Percentiles rank a stretch among this genome's conserved stretches.
These are phyloP conservation scores for Colletotrichum falcatum DNA, from an alignment of 2,329 filamentous ascomycete species.

Conservation along the genomic window DNA sequence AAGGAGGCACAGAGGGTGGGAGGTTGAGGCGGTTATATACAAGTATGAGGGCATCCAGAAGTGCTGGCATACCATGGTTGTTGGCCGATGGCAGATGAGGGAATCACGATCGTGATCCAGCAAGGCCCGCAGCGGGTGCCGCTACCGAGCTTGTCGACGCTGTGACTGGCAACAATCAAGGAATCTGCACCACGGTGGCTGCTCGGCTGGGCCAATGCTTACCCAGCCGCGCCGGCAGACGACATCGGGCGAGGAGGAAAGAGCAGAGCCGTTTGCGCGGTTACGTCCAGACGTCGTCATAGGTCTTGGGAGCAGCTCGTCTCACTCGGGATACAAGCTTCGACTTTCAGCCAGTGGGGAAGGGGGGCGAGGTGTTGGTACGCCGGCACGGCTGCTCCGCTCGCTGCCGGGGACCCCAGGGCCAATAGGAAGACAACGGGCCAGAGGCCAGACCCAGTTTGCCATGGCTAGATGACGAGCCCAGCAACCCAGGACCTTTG, in stretches of 20 bases:
- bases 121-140: too few relatives aligned
- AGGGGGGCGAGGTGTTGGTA: constrained; percentile 21
- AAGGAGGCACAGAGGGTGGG: background rate
- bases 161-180: constrained; percentile 33
- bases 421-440: constrained; percentile 16
- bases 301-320: constrained; percentile 40
- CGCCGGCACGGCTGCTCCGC: constrained; percentile 35
- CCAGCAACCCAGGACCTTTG: constrained; percentile 5
- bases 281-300: constrained; percentile 41
- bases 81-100: constrained; percentile 5
- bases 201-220: constrained; percentile 15
- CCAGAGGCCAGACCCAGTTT: constrained; percentile 19
- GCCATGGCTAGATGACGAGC: constrained; percentile 37
- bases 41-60: constrained; percentile 12
- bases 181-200: constrained; percentile 24
- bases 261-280: constrained; percentile 8
- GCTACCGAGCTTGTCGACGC: too few relatives aligned
- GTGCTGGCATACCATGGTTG: background rate
- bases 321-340: constrained; percentile 39
- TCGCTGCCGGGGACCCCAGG: constrained; percentile 19
- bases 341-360: constrained; percentile 25
- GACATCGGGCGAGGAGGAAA: background rate
- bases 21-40: constrained; percentile 40
- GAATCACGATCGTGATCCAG: constrained; percentile 27
- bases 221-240: constrained; percentile 31